Evolutionary conservation across 371 early-diverging fungal species (phyloP), one percentile per base, ranked within the genome.

Genomic region (Mortierella sp.): DNA sequence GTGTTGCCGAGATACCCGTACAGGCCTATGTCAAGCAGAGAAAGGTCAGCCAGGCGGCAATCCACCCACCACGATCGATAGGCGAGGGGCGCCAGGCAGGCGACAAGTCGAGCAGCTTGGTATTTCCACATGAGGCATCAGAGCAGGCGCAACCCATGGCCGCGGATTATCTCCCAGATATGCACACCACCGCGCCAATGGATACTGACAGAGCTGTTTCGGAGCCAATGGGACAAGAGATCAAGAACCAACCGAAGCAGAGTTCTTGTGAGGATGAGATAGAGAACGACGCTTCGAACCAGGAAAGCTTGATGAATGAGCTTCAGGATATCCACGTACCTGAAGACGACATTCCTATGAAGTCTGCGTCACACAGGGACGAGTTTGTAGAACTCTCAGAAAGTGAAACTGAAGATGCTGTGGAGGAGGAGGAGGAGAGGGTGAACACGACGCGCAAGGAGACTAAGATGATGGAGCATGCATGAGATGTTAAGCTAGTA

Each of bases 1-100:
- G 84, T n/a, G 81, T 81, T 44, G 84, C 84, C 12, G 84, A 84
- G 54, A 60, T 80, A 58, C 81, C 81, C 7, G 81, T 75, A 27
- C 70, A 80, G 12, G 46, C 68, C 1, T 74, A 68, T 72, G 78
- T 75, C 32, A 84, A 84, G 55, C 84, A 84, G 56, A 71, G 84
- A 32, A 80, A 77, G 48, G 77, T 84, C 51, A 84, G 84, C 65
- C 78, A 81, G 48, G 48, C 73, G 49, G 76, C 46, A 12, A 70
- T 75, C 11, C 74, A 75, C 1, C 54, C 81, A 1, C 76, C 78
- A n/a, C 78, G 74, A 4, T 35, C 55, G 18, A 65, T 48, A 11
- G 60, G 65, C n/a, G 51, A n/a, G n/a, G 75, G 70, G 0, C 38
- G 29, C 21, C 35, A 29, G 44, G 4, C 60, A 1, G 38, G 18